phyloP scores from a whole-genome alignment of 345 rosid species.

The Eucalyptus microcorys region DNA sequence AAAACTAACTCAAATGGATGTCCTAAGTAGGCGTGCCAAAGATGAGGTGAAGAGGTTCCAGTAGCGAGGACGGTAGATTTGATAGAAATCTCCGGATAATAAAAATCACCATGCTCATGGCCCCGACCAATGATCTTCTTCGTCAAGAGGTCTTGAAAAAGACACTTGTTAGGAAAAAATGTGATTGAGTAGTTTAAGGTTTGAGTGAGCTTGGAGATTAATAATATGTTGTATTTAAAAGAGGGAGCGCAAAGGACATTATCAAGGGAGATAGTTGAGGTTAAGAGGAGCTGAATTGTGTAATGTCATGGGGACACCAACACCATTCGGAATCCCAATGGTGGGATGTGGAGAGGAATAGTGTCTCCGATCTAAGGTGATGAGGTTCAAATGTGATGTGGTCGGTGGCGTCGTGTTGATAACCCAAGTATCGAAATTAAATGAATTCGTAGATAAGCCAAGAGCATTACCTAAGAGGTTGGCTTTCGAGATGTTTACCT shows the following conservation, averaged over 20 bases:
- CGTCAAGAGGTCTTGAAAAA: background rate
- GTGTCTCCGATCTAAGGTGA: background rate
- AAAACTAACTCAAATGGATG: background rate
- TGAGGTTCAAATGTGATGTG: background rate
- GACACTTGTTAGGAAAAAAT: background rate
- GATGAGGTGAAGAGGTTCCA: background rate
- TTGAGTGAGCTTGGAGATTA: background rate
- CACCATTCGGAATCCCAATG: background rate
- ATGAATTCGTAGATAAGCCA: background rate
- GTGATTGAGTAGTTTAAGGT: background rate
- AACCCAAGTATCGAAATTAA: background rate
- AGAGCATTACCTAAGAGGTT: background rate
- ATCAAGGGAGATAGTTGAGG: background rate
- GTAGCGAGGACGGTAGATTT: accelerated
- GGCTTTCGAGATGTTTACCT: background rate
- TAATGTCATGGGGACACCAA: background rate
- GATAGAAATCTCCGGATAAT: background rate
- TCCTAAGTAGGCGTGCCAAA: background rate
- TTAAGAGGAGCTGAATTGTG: background rate
- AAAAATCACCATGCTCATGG: background rate
- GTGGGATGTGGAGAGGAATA: background rate
- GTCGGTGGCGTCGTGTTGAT: background rate
- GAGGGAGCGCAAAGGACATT: background rate
- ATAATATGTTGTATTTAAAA: background rate
- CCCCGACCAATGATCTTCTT: background rate